Percentiles rank a stretch among this genome's conserved stretches.
Evolutionary conservation across 306 rosid species (phyloP).

Genomic region (Carpinus viminea): DNA sequence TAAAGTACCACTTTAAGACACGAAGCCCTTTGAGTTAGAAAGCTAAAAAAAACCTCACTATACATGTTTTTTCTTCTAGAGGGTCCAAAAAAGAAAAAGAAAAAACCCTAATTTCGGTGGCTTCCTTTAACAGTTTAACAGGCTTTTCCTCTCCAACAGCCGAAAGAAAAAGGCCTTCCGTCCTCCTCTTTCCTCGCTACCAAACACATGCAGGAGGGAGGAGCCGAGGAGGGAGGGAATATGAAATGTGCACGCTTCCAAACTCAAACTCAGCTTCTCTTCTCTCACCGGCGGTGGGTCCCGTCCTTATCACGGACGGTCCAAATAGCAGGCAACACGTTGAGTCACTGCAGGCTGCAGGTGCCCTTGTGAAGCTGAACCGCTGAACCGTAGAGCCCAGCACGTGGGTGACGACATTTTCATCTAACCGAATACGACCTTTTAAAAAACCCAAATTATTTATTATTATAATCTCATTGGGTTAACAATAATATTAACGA

Average conservation of each 20-base stretch:
- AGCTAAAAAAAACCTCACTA: too few species aligned
- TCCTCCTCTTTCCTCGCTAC: neutral
- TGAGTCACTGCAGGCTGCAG: conserved; percentile 1
- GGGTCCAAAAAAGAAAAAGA: too few species aligned
- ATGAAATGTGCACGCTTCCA: too few species aligned
- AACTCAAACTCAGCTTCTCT: neutral
- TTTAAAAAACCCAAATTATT: neutral
- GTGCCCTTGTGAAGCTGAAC: conserved; percentile 7
- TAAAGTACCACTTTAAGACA: too few species aligned
- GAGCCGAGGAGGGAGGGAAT: too few species aligned
- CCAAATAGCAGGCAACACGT: conserved; percentile 32
- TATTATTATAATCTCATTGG: too few species aligned
- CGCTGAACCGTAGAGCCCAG: conserved; percentile 7
- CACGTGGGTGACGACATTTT: conserved; percentile 60
- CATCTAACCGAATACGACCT: neutral
- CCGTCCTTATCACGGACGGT: conserved; percentile 37
- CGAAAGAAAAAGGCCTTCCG: neutral
- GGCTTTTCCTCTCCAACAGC: too few species aligned
- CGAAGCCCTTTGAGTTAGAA: too few species aligned
- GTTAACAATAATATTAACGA: too few species aligned
- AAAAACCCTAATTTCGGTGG: too few species aligned
- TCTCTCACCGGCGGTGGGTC: conserved; percentile 35
- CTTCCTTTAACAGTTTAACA: too few species aligned
- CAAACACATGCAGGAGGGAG: neutral
- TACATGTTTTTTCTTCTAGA: too few species aligned